Conservation (phyloP, 179 eudicot species). For the Carnegiea gigantea region DNA sequence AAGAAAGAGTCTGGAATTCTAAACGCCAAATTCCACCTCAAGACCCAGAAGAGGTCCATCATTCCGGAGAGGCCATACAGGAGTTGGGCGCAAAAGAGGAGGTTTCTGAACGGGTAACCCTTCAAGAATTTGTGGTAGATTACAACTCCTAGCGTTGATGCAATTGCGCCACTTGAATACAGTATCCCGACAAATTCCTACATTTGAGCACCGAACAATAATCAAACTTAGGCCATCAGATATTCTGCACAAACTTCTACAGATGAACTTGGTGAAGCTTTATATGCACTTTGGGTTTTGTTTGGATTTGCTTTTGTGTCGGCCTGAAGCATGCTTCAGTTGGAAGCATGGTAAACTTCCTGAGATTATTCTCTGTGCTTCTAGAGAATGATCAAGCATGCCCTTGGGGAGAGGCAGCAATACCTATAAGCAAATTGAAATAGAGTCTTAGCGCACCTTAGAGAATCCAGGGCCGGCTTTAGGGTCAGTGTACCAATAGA, state of each 20-base stretch:
- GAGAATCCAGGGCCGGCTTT: constrained; percentile 56
- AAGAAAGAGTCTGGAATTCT: constrained; percentile 1
- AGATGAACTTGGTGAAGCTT: background rate
- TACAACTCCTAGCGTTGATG: background rate
- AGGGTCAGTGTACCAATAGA: constrained; percentile 64
- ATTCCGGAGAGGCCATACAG: background rate
- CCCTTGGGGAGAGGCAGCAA: background rate
- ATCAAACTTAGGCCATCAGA: background rate
- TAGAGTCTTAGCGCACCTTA: constrained; percentile 28
- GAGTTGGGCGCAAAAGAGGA: background rate
- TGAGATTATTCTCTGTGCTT: no score
- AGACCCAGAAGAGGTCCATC: constrained; percentile 10
- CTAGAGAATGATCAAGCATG: no score
- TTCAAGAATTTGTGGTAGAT: background rate
- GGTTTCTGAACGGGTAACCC: constrained; percentile 2
- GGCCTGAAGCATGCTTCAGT: no score
- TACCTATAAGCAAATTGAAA: background rate
- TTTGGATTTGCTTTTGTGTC: no score
- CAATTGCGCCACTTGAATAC: background rate
- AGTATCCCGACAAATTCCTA: background rate
- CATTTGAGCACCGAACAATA: background rate
- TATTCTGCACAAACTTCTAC: background rate
- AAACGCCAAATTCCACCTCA: background rate
- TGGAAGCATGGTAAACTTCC: no score
- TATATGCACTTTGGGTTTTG: background rate